phyloP scores from a whole-genome alignment of 2,329 filamentous ascomycete species.

The Aquanectria penicillioides region DNA sequence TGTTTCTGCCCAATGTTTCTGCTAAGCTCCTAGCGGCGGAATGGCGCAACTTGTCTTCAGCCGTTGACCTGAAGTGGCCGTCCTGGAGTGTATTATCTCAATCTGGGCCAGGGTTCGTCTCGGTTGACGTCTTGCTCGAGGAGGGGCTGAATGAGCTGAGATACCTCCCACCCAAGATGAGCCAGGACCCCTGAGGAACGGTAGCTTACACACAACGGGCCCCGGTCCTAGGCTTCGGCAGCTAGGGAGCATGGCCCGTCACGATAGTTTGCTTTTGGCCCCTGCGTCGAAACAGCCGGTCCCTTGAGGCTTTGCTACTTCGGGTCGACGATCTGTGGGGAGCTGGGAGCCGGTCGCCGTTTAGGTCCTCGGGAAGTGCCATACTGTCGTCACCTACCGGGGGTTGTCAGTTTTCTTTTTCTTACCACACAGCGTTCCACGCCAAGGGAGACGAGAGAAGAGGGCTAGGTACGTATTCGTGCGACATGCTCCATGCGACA shows the following conservation, averaged over 20 bases:
- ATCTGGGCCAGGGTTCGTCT: background rate
- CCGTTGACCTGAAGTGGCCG: constrained; percentile 8
- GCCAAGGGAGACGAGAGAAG: background rate
- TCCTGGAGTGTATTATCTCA: background rate
- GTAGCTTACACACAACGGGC: background rate
- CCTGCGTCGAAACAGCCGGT: constrained; percentile 34
- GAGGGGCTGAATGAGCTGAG: background rate
- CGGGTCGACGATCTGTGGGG: constrained; percentile 14
- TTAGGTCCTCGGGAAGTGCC: background rate
- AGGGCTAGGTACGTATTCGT: background rate
- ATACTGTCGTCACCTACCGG: constrained; percentile 4
- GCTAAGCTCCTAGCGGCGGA: no score
- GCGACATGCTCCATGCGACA: background rate
- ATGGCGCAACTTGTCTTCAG: no score
- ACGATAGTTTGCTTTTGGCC: constrained; percentile 11
- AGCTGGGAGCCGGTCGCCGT: background rate
- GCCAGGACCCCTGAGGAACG: background rate
- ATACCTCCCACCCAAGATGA: background rate
- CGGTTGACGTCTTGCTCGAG: no score
- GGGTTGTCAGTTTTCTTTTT: background rate
- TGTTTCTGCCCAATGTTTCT: no score
- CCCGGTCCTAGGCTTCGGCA: constrained; percentile 17
- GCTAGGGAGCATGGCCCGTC: constrained; percentile 16
- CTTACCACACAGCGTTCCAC: background rate
- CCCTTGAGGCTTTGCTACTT: constrained; percentile 27